Evolutionary conservation across 2,329 filamentous ascomycete genomes (phyloP).

Genomic region (Aaosphaeria arxii): DNA sequence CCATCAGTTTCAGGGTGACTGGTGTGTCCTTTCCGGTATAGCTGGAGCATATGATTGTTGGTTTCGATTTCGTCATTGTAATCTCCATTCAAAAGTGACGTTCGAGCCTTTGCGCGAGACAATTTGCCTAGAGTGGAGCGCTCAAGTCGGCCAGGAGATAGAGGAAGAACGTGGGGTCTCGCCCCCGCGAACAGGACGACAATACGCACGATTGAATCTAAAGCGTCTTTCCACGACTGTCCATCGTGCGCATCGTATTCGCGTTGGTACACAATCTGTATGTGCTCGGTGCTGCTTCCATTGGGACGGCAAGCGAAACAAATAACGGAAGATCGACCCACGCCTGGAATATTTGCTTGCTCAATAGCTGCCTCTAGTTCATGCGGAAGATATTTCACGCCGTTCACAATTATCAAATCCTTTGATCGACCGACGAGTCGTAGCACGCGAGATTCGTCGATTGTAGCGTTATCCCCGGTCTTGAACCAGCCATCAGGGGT

Average conservation of each 20-base stretch:
- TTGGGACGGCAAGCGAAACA: background rate
- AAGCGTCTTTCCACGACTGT: too few relatives aligned
- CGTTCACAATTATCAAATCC: slow-evolving; percentile 25
- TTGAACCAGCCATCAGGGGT: slow-evolving; percentile 20
- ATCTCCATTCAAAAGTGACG: too few relatives aligned
- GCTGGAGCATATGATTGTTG: too few relatives aligned
- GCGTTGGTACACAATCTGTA: too few relatives aligned
- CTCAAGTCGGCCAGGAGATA: background rate
- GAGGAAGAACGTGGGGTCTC: background rate
- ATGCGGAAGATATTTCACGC: slow-evolving; percentile 17
- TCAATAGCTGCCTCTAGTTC: slow-evolving; percentile 15
- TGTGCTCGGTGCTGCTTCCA: too few relatives aligned
- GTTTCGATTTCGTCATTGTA: too few relatives aligned
- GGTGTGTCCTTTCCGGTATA: too few relatives aligned
- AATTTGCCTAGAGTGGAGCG: background rate
- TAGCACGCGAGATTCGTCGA: slow-evolving; percentile 20
- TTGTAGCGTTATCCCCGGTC: slow-evolving; percentile 19
- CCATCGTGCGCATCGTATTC: too few relatives aligned
- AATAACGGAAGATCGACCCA: background rate
- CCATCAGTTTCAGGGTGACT: too few relatives aligned
- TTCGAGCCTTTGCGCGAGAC: background rate
- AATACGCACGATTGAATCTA: too few relatives aligned
- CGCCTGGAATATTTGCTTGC: background rate
- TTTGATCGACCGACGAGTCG: slow-evolving; percentile 19
- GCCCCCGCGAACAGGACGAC: background rate